Base-by-base conservation (phyloP, 768 basidiomycete genomes). In the Tephrocybe sp. region DNA sequence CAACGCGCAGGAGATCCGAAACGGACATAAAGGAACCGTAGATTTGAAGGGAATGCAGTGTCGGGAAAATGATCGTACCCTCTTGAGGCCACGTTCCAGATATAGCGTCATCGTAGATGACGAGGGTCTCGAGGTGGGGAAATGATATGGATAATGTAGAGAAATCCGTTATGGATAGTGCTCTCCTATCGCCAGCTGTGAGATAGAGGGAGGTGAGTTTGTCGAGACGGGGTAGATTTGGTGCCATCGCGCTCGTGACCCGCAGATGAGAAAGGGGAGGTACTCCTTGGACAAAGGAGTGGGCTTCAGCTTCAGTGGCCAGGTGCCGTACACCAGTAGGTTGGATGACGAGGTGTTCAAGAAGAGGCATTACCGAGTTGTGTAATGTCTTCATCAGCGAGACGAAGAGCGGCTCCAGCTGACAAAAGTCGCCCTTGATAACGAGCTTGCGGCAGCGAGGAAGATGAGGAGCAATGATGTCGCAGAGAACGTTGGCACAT, bases 11-110 rank as follows among this genome's bases (percentile, higher is more conserved):
- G 42, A 59, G 58, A 18, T 59, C 58, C 4, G 58, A 56, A 12
- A 59, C 58, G 24, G 48, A 56, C 41, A 50, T 53, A 21, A 59
- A 59, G 21, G 55, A 50, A 2, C 58, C 58, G 28, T 54, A 56
- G 15, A 59, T 41, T 25, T 51, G 58, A 6, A 59, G 55, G 14
- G 58, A 59, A 3, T 47, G 51, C 5, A 59, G 33, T 1, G 49
- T 43, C 9, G 58, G 58, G 40, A 59, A 46, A 24, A 45, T 47
- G 33, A 59, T 34, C 10, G 30, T 45, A 21, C 45, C 49, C 41
- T 50, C 53, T 23, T n/a, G 20, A 15, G 52, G 58, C 58, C 58
- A 59, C 12, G 55, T 52, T 8, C 58, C 58, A 15, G 30, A 48
- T 4, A 59, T 39, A n/a, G 50, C 51, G 18, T 59, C 55, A 37